Evolutionary conservation across 2,329 filamentous ascomycete genomes (phyloP).

Genomic region (Beauveria sp.): DNA sequence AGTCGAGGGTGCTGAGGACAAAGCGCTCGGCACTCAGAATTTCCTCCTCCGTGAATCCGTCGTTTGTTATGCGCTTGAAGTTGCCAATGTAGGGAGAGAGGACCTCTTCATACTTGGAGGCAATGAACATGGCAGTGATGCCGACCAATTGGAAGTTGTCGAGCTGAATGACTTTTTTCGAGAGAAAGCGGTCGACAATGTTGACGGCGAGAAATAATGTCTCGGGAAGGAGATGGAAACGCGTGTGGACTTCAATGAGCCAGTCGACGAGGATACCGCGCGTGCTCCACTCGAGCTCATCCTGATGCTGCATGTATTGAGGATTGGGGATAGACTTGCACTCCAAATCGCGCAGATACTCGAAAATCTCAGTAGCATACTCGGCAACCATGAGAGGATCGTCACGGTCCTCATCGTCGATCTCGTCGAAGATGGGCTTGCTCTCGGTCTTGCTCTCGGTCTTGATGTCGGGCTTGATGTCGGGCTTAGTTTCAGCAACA

Average conservation of each 20-base stretch:
- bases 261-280: conserved; percentile 95
- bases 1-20: conserved; percentile 83
- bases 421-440: conserved; percentile 40
- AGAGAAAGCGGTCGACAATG: conserved; percentile 96
- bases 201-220: conserved; percentile 96
- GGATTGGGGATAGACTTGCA: conserved; percentile 73
- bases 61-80: conserved; percentile 94
- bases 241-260: conserved; percentile 96
- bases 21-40: conserved; percentile 97
- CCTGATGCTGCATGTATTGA: conserved; percentile 90
- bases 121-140: conserved; percentile 98
- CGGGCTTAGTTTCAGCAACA: conserved; percentile 26
- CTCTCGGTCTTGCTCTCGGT: conserved; percentile 27
- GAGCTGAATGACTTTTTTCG: conserved; percentile 88
- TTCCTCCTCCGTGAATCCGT: conserved; percentile 90
- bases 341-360: conserved; percentile 87
- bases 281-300: conserved; percentile 97
- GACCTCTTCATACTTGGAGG: conserved; percentile 97
- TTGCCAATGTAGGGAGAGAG: conserved; percentile 94
- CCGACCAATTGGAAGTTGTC: conserved; percentile 94
- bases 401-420: conserved; percentile 82
- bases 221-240: conserved; percentile 91
- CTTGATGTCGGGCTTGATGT: conserved; percentile 17
- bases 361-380: conserved; percentile 95
- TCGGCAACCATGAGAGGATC: conserved; percentile 98